Evolutionary conservation across 2,329 filamentous ascomycete species (phyloP).

Genomic region (Ceratocystis papillata): DNA sequence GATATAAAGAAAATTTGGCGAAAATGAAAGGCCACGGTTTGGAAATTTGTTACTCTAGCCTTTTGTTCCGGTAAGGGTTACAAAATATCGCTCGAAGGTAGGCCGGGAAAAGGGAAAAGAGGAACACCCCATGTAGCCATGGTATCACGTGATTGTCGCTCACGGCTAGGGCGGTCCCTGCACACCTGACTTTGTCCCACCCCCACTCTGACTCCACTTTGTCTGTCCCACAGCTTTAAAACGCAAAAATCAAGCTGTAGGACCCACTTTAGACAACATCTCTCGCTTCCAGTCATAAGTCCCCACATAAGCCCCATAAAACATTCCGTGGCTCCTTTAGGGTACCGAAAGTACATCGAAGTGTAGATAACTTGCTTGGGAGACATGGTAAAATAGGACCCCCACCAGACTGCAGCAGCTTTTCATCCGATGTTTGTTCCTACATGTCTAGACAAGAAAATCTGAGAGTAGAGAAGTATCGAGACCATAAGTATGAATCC

Average conservation of each 20-base stretch:
- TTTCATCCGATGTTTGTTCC: background rate
- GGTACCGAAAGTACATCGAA: background rate
- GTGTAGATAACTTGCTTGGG: background rate
- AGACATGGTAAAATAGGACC: background rate
- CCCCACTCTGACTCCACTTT: background rate
- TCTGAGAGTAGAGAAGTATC: background rate
- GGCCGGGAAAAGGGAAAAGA: background rate
- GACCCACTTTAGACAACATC: constrained; percentile 1
- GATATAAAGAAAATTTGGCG: no score
- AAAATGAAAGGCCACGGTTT: no score
- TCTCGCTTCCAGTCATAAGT: background rate
- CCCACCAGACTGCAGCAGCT: background rate
- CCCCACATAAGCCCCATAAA: background rate
- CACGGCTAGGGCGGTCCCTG: background rate
- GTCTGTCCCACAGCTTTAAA: background rate
- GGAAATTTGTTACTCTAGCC: no score
- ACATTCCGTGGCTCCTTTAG: background rate
- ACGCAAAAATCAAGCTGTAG: background rate
- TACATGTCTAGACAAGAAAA: background rate
- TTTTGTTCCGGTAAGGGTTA: background rate
- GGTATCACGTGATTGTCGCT: background rate
- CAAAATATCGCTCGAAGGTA: no score
- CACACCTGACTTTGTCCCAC: background rate
- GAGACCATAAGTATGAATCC: background rate
- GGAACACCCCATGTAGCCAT: background rate